Evolutionary conservation across 805 yeast genomes (phyloP), one percentile per base, ranked within the genome.

Genomic region (Clavispora santaluciae): DNA sequence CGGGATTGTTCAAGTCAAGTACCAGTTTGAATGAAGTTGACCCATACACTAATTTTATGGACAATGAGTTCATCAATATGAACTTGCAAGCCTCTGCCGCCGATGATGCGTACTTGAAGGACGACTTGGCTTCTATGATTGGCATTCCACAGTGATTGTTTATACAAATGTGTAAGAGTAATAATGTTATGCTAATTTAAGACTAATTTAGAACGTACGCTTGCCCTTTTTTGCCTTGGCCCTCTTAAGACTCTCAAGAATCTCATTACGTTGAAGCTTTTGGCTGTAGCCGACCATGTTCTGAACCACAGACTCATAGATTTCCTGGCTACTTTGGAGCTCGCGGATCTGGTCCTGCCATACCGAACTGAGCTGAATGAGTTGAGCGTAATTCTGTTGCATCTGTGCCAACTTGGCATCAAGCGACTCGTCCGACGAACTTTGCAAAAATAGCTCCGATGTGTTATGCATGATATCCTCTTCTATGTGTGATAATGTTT

Each of bases 211-310:
- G 33, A 40, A 47, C 36, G 45, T 48, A 43, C 43, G 46, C 26
- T 47, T 49, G 29, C 38, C 28, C 36, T 40, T 48, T 40, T 60
- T 64, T 5, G 62, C 45, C 40, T 56, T 53, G n/a, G 20, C 31
- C 3, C 31, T 5, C 31, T 59, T 57, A 48, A 68, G 55, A 40
- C 58, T 57, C 40, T 54, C 68, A 35, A 64, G 45, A 20, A 69
- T 54, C 45, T 68, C 72, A 31, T 68, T 66, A 38, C 91, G 70
- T 51, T 85, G 75, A 38, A 84, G 53, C 52, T 86, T 78, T 60
- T 93, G 96, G 6, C 95, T 85, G 57, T 90, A 89, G 6, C 95
- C 97, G 12, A 90, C 86, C 51, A 90, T 66, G 53, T 87, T 89
- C 56, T 88, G 95, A 31, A 93, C 89, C 50, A 93, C 95, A 2